A percentile compares a stretch with the other conserved stretches of the same genome.
Evolutionary conservation across 352 stramenopile species (phyloP).

Genomic region (Pythium periplocum): DNA sequence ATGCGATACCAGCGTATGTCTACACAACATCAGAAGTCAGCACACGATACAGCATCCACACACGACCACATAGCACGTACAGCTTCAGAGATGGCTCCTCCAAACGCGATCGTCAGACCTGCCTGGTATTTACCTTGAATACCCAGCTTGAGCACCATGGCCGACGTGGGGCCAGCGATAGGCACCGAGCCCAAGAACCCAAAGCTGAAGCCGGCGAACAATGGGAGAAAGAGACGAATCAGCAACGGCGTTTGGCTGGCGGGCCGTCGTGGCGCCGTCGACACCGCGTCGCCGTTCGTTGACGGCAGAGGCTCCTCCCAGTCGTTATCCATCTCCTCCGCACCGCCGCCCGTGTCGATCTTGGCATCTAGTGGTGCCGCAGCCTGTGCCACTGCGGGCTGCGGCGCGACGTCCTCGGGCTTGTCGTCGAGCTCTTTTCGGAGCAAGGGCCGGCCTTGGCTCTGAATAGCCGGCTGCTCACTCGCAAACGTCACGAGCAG

Average conservation of each 20-base stretch:
- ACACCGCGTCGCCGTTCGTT: neutral
- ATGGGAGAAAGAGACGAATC: conserved; percentile 58
- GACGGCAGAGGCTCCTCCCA: neutral
- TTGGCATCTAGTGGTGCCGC: neutral
- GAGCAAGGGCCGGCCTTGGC: neutral
- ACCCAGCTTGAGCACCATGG: conserved; percentile 84
- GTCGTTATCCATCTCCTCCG: neutral
- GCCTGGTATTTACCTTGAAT: conserved; percentile 85
- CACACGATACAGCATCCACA: neutral
- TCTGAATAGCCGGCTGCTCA: neutral
- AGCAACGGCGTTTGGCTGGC: conserved; percentile 31
- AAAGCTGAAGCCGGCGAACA: conserved; percentile 79
- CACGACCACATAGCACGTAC: conserved; percentile 18
- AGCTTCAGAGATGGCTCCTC: conserved; percentile 78
- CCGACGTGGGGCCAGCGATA: conserved; percentile 76
- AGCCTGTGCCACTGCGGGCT: neutral
- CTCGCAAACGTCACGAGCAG: conserved; percentile 33
- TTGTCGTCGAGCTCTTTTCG: neutral
- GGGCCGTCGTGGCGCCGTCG: neutral
- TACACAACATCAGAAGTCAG: conserved; percentile 15
- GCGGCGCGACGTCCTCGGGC: neutral
- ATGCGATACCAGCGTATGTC: conserved; percentile 86
- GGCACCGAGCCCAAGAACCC: conserved; percentile 83
- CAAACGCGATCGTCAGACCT: conserved; percentile 74
- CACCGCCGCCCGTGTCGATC: neutral